Evolutionary conservation across 2,329 filamentous ascomycete species (phyloP).

Genomic region (Pseudocercospora pini-densiflorae): DNA sequence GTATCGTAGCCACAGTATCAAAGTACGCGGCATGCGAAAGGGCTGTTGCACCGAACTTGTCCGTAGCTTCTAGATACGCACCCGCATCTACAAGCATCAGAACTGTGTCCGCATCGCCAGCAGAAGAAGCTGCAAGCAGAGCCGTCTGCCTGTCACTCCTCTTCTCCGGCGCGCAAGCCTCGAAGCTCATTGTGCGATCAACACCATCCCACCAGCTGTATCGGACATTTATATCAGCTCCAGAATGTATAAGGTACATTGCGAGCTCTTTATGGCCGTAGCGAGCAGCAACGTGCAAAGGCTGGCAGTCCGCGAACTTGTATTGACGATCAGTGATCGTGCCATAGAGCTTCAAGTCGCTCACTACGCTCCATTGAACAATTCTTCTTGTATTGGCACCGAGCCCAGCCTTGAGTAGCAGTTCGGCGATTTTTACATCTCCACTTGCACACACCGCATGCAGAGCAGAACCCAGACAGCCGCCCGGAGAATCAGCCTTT

Average conservation of each 20-base stretch:
- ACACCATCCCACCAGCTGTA: conserved; percentile 2
- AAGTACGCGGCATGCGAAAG: background rate
- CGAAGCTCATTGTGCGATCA: background rate
- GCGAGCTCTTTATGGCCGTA: background rate
- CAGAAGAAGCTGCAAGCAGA: background rate
- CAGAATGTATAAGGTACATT: background rate
- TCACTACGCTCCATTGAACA: background rate
- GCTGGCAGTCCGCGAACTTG: background rate
- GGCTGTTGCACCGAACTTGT: background rate
- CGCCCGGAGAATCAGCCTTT: background rate
- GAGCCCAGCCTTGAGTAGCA: background rate
- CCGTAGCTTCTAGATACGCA: background rate
- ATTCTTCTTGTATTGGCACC: background rate
- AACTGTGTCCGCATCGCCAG: background rate
- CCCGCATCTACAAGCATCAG: background rate
- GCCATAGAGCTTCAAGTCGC: background rate
- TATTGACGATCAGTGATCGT: background rate
- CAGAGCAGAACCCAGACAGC: conserved; percentile 2
- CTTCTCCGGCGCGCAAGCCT: background rate
- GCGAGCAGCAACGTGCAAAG: background rate
- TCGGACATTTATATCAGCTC: background rate
- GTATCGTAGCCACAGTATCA: background rate
- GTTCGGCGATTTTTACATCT: background rate
- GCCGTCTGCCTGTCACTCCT: background rate
- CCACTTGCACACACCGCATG: conserved; percentile 2